Conservation (phyloP, 257 asterid species). For the Lavandula angustifolia region DNA sequence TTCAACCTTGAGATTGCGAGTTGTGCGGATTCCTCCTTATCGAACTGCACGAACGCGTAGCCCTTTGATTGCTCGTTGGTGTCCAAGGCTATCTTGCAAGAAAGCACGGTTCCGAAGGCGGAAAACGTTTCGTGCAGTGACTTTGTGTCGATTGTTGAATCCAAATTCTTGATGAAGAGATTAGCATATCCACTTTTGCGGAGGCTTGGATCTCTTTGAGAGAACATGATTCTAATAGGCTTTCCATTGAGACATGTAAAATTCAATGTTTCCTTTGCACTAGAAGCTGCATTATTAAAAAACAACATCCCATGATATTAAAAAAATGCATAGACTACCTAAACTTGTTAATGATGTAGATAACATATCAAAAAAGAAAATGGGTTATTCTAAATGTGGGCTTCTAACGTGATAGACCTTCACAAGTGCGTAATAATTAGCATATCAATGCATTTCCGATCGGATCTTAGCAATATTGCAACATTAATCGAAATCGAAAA, state of each 20-base stretch:
- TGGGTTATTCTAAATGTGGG: no score
- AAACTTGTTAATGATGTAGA: not conserved
- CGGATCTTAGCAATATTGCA: no score
- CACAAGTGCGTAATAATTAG: no score
- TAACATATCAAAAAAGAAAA: no score
- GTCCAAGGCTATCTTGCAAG: conserved; percentile 78
- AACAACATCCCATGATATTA: not conserved
- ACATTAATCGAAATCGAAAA: no score
- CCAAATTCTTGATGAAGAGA: conserved; percentile 74
- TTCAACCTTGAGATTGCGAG: conserved; percentile 52
- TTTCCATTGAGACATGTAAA: conserved; percentile 63
- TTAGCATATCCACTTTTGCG: conserved; percentile 75
- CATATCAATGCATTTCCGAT: no score
- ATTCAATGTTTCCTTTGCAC: conserved; percentile 67
- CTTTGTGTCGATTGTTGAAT: conserved; percentile 63
- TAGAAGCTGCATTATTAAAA: conserved; percentile 54
- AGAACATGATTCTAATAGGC: conserved; percentile 82
- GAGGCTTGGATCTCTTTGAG: conserved; percentile 77
- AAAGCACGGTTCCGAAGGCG: conserved; percentile 68
- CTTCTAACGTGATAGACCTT: no score
- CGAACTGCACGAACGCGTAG: conserved; percentile 83
- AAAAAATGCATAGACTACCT: not conserved
- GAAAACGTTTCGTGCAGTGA: conserved; percentile 67
- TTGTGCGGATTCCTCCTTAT: conserved; percentile 69
- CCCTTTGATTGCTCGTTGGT: conserved; percentile 60